Evolutionary conservation across 169 alveolate genomes (phyloP).

Genomic region (Cryptosporidium meleagridis): DNA sequence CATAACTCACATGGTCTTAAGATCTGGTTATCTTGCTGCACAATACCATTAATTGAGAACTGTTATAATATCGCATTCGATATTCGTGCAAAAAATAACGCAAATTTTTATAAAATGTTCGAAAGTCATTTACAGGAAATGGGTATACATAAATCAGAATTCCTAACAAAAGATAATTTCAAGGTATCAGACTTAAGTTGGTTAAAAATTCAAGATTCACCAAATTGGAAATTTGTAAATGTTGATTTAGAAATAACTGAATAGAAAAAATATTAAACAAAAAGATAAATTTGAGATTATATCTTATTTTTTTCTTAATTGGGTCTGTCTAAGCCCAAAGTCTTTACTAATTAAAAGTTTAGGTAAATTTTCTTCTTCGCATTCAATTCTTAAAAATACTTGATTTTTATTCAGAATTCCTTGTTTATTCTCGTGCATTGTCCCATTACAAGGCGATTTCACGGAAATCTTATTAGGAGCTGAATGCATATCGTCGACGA

Average conservation of each 20-base stretch:
- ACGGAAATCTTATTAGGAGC: slow-evolving; percentile 2
- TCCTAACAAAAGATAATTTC: not conserved
- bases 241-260: not conserved
- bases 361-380: slow-evolving; percentile 43
- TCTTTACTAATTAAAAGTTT: not conserved
- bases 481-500: slow-evolving; percentile 6
- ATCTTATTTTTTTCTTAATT: slow-evolving; percentile 2
- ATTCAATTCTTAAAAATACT: slow-evolving; percentile 38
- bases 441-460: slow-evolving; percentile 62
- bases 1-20: slow-evolving; percentile 27
- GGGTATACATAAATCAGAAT: not conserved
- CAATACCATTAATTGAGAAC: slow-evolving; percentile 43
- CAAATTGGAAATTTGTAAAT: slow-evolving; percentile 53
- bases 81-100: not conserved
- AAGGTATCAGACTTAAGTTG: slow-evolving; percentile 56
- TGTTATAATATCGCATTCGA: slow-evolving; percentile 32
- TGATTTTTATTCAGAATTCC: slow-evolving; percentile 15
- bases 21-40: slow-evolving; percentile 26
- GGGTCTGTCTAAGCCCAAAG: not conserved
- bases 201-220: slow-evolving; percentile 38
- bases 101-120: slow-evolving; percentile 15
- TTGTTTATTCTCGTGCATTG: not conserved
- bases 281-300: not conserved
- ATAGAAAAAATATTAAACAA: not conserved
- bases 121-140: slow-evolving; percentile 7